Evolutionary conservation across 2,329 filamentous ascomycete species (phyloP), one percentile per base, ranked within the genome.

Genomic region (Trichoderma cornu-damae): DNA sequence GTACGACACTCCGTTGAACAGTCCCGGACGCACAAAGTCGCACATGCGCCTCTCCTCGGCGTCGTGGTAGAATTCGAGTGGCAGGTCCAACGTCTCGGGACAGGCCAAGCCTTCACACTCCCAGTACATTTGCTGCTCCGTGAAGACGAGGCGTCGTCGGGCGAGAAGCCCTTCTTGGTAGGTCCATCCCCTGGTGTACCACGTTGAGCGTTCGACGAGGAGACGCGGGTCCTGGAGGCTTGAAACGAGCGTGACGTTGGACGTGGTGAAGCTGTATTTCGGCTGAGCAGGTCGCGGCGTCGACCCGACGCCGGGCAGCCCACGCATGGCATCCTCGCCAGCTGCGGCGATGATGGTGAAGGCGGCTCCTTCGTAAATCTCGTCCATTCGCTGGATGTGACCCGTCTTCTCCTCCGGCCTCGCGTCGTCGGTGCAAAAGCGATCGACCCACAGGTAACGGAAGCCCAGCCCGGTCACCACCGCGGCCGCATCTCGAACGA

Each of bases 261-360:
- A 67, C 30, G 69, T 70, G 56, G 64, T 61, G 51, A 68, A 69
- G 44, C 63, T 67, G 62, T 71, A 70, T 52, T 66, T 67, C 11
- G 70, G 69, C 47, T 72, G 66, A 7, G 59, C 50, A 2, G 61
- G 59, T 18, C 68, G 61, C 3, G 62, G 58, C n/a, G 65, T 67
- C 4, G 64, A 63, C 7, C 67, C 66, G 0, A 73, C 62, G 0
- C 73, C 73, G 0, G 71, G 70, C 0, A 75, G 64, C 0, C 73
- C 72, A 7, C 70, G 63, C 6, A 60, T 66, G 0, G 70, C 66
- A 38, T 68, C 66, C 2, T 68, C 59, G 1, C 72, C 72, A 5
- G 69, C 69, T 1, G 72, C 71, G 0, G 72, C 72, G 37, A 75
- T 66, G n/a, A 75, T 73, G 0, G 73, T 72, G 8, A 75, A 16